Evolutionary conservation across 2,329 filamentous ascomycete genomes (phyloP), one percentile per base, ranked within the genome.

Genomic region (Xylariaceae sp.): DNA sequence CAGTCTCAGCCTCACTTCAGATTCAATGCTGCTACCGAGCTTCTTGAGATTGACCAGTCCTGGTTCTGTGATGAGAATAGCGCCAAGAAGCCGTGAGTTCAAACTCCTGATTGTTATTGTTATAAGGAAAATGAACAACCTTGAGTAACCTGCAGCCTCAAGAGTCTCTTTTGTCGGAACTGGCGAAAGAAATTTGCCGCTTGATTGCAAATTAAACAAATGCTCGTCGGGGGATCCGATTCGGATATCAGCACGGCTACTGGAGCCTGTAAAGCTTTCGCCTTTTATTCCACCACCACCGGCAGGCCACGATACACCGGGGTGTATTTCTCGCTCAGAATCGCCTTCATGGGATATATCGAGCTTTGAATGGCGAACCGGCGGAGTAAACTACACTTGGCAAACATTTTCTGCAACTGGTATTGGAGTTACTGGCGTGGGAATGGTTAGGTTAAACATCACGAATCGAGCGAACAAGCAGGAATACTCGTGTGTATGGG

Each of bases 261-360:
- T 32, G n/a, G 16, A 37, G 20, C 43, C 43, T 32, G 2, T 43
- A 27, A 20, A 48, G 20, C 21, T 48, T 15, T 30, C 24, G 2
- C 43, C 30, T 10, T 35, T 40, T 21, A 46, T 43, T 13, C 43
- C 30, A 11, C 50, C 30, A 5, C 21, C 21, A 11, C 50, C 36
- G 2, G 16, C 23, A 20, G 43, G 43, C 6, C 50, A 48, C 21
- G 29, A 24, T 21, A 42, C 7, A n/a, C 18, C 36, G n/a, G 43
- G 43, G 23, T 48, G 50, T 10, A 36, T 15, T 2, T 36, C 27
- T 16, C 27, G 10, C n/a, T 42, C 35, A 10, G 10, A 20, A 29
- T 36, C 36, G 1, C 49, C 41, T 9, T 44, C 49, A 27, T 51
- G 49, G 41, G 27, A n/a, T n/a, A 21, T 51, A 40, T 44, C 40